Evolutionary conservation across 2,329 filamentous ascomycete genomes (phyloP), one percentile per base, ranked within the genome.

Genomic region (Aureobasidium uvarum): DNA sequence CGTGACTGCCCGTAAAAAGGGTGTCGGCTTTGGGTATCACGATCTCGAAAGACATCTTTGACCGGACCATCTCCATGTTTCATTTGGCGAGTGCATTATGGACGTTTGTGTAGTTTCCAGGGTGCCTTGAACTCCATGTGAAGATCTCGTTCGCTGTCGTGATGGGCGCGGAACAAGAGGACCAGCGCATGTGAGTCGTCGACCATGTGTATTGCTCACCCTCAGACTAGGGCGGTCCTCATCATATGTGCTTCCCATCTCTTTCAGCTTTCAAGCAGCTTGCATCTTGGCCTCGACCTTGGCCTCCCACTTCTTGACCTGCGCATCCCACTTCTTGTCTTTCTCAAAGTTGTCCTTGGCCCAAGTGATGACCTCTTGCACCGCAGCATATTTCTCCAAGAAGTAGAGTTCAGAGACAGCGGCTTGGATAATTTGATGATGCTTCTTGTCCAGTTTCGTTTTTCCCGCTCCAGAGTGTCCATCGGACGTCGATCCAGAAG

Each of bases 321-420:
- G 46, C 46, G 13, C n/a, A 45, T 66, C 39, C 55, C 63, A 63
- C 55, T 67, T 51, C 38, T 52, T 63, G 33, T 73, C 71, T 18
- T 72, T 64, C 31, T 60, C 67, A 68, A 70, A 73, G 13, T 54
- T 23, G 28, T 64, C 65, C 56, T 60, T 62, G 4, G 74, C 70
- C 62, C 69, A 65, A 25, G 60, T 63, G 62, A 73, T 72, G 2
- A 76, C 48, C 39, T 65, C 65, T 10, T 71, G 38, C 3, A 74
- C 66, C 65, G 79, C 77, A 71, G 84, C 82, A 69, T 86, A 87
- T 69, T 83, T 81, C 72, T 82, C 82, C 69, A 85, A 82, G 67
- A 83, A 80, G 41, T 82, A 82, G 78, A 89, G 85, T 55, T 88
- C 81, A 11, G 81, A 79, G 33, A 87, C 74, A 62, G 87, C 86